These are phyloP conservation scores for Ambrosia hybrid DNA, from an alignment of 140 eudicot genomes.

Conservation along the genomic window DNA sequence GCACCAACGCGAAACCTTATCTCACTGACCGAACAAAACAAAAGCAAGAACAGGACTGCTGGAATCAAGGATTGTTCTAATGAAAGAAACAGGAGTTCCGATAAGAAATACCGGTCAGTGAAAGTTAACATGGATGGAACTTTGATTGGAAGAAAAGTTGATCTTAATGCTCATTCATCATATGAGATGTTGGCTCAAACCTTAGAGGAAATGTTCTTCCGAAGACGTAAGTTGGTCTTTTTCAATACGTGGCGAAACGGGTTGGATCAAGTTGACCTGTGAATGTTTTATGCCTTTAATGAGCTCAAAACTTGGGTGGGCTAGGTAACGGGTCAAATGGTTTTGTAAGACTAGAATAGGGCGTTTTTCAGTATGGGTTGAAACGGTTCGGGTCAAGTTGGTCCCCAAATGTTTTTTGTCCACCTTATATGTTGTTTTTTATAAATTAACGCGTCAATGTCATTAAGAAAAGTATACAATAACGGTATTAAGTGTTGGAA, in stretches of 20 bases:
- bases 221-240: constrained; percentile 48
- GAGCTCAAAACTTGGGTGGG: background rate
- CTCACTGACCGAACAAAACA: constrained; percentile 45
- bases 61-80: constrained; percentile 35
- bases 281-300: background rate
- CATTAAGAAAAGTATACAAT: background rate
- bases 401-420: background rate
- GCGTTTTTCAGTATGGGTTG: background rate
- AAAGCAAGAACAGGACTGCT: constrained; percentile 34
- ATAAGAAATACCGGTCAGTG: constrained; percentile 58
- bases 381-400: background rate
- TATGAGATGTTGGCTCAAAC: constrained; percentile 74
- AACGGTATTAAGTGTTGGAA: background rate
- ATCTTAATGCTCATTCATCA: constrained; percentile 70
- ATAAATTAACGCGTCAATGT: background rate
- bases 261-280: no score
- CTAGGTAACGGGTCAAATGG: background rate
- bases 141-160: constrained; percentile 87
- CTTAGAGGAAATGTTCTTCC: constrained; percentile 74
- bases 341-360: background rate
- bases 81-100: constrained; percentile 33
- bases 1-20: constrained; percentile 49
- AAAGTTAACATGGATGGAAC: constrained; percentile 96
- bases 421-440: background rate
- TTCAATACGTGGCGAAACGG: no score